Conservation (phyloP, 164 flowering plant genomes). For the Cinnamomum chago region DNA sequence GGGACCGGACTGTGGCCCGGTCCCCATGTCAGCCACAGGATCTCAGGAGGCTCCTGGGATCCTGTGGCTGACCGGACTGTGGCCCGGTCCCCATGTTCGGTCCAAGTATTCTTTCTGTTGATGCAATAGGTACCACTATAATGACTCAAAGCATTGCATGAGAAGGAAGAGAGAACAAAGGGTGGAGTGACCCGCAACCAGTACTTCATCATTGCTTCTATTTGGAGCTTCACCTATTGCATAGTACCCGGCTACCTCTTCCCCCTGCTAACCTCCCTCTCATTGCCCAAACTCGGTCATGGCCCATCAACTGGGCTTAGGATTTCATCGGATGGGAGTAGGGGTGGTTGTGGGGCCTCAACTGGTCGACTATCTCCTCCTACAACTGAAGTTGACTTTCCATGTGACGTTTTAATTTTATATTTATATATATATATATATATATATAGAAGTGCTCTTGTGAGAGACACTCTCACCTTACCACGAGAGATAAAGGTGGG, state of each 20-base stretch:
- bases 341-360: constrained; percentile 53
- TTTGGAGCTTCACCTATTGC: constrained; percentile 70
- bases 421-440: too few relatives aligned
- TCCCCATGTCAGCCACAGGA: too few relatives aligned
- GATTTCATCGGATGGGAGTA: constrained; percentile 60
- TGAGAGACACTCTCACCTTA: too few relatives aligned
- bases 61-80: too few relatives aligned
- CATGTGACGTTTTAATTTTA: too few relatives aligned
- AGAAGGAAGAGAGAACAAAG: constrained; percentile 48
- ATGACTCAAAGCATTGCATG: constrained; percentile 63
- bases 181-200: constrained; percentile 59
- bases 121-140: neutral
- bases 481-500: too few relatives aligned
- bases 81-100: too few relatives aligned
- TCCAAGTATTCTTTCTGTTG: too few relatives aligned
- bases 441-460: too few relatives aligned
- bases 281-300: constrained; percentile 55
- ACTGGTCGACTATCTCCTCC: constrained; percentile 68
- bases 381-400: constrained; percentile 76
- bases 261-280: constrained; percentile 61
- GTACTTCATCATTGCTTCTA: constrained; percentile 58
- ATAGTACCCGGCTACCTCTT: constrained; percentile 76
- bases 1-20: too few relatives aligned
- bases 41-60: too few relatives aligned
- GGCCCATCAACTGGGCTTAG: constrained; percentile 77